Evolutionary conservation across 768 basidiomycete genomes (phyloP).

Genomic region (Dioszegia aurantiaca): DNA sequence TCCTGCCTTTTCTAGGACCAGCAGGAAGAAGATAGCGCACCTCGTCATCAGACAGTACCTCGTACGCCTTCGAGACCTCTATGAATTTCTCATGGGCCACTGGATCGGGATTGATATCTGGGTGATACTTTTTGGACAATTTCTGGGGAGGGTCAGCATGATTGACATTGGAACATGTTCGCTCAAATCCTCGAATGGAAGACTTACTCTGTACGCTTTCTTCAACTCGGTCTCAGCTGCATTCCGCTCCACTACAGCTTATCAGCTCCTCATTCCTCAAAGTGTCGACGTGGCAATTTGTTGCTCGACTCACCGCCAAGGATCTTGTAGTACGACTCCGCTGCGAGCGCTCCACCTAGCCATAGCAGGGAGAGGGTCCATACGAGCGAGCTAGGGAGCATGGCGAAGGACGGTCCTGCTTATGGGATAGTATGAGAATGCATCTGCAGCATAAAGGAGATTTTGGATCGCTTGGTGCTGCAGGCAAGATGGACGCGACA

Average conservation of each 20-base stretch:
- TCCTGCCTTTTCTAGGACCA: not conserved
- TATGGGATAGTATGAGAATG: too few species aligned
- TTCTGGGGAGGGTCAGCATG: slow-evolving; percentile 49
- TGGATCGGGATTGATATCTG: slow-evolving; percentile 89
- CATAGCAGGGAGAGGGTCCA: slow-evolving; percentile 30
- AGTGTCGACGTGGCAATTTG: slow-evolving; percentile 19
- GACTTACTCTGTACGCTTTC: slow-evolving; percentile 73
- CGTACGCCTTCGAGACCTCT: slow-evolving; percentile 88
- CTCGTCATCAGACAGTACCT: slow-evolving; percentile 81
- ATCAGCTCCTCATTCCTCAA: slow-evolving; percentile 2
- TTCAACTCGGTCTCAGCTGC: slow-evolving; percentile 85
- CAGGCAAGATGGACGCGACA: not conserved
- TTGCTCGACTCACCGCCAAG: slow-evolving; percentile 65
- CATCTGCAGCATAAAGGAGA: too few species aligned
- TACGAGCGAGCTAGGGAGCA: slow-evolving; percentile 34
- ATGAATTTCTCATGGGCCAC: slow-evolving; percentile 79
- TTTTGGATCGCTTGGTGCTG: not conserved
- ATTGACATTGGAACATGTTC: too few species aligned
- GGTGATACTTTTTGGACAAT: slow-evolving; percentile 82
- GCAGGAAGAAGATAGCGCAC: slow-evolving; percentile 60
- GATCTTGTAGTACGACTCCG: slow-evolving; percentile 62
- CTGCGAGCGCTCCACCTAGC: slow-evolving; percentile 37
- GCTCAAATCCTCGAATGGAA: too few species aligned
- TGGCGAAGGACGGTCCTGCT: not conserved
- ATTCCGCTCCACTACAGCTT: slow-evolving; percentile 61